Evolutionary conservation across 192 early-diverging fungal genomes (phyloP), one percentile per base, ranked within the genome.

Genomic region (Irineochytrium annulatum): DNA sequence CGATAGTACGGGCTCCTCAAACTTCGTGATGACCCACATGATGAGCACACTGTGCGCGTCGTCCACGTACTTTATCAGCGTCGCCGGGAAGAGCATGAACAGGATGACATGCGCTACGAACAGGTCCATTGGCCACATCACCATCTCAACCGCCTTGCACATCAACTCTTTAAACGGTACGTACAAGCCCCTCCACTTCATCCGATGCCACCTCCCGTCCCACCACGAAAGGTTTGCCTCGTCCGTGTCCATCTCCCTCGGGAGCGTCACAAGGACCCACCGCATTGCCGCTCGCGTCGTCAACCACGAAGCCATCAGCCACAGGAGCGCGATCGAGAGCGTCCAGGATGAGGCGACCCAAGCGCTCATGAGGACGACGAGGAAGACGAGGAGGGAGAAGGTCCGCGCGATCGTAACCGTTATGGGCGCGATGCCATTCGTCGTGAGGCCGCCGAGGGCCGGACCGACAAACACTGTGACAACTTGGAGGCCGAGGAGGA

Each of bases 151-250:
- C 45, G 87, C 80, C 77, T 93, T 93, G 78, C 88, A 89, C 34
- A 88, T 37, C 62, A 76, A 90, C 70, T 92, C 91, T 34, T 89
- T 86, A 69, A 88, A 65, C 3, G 87, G 86, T 66, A 87, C 86
- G 22, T 83, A 83, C 34, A 89, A 72, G 24, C 79, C 82, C 75
- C 69, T 53, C 33, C 86, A 82, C n/a, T n/a, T n/a, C n/a, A n/a
- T n/a, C n/a, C n/a, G n/a, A n/a, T n/a, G n/a, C 87, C 90, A 92
- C 55, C 83, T 80, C n/a, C 90, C 90, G 4, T 87, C 89, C 90
- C 90, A 92, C 90, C 90, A 92, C 19, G 87, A 88, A 43, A 85
- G 76, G 63, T 92, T 92, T n/a, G 86, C 77, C 72, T 86, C 86
- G 69, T 90, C 87, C 68, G 88, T 84, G 59, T 87, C 87, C 77